These are phyloP conservation scores for Xylaria sp. DNA, from an alignment of 495 filamentous ascomycete genomes.

Conservation along the genomic window DNA sequence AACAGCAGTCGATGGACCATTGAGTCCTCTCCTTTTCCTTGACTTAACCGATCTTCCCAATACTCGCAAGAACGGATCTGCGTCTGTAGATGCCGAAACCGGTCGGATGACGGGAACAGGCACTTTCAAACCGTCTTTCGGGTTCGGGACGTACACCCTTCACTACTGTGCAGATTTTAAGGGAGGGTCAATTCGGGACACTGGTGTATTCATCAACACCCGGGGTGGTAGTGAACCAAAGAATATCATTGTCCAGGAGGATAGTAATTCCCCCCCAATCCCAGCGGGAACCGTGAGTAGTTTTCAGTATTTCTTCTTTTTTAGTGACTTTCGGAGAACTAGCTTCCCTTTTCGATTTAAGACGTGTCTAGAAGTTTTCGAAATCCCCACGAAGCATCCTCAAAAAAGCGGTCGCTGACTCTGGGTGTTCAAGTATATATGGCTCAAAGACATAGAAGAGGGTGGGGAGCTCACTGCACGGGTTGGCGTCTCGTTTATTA, in stretches of 20 bases:
- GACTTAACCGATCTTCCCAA: slow-evolving; percentile 69
- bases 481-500: slow-evolving; percentile 70
- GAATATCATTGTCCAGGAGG: slow-evolving; percentile 57
- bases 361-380: background rate
- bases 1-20: slow-evolving; percentile 43
- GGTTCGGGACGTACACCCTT: slow-evolving; percentile 62
- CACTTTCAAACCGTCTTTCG: slow-evolving; percentile 70
- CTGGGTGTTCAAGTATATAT: slow-evolving; percentile 48
- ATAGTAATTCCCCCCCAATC: slow-evolving; percentile 61
- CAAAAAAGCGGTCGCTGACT: background rate
- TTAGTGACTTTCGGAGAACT: background rate
- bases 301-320: background rate
- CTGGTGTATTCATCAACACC: slow-evolving; percentile 65
- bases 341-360: background rate
- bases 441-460: slow-evolving; percentile 56
- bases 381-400: background rate
- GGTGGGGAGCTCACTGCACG: slow-evolving; percentile 56
- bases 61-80: slow-evolving; percentile 62
- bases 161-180: slow-evolving; percentile 72
- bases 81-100: slow-evolving; percentile 54
- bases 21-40: slow-evolving; percentile 64
- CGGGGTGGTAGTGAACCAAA: slow-evolving; percentile 57
- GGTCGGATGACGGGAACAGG: slow-evolving; percentile 69
- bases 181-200: slow-evolving; percentile 63
- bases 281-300: slow-evolving; percentile 57